Evolutionary conservation across 805 yeast species (phyloP).

Genomic region (Wickerhamiella shivajii): DNA sequence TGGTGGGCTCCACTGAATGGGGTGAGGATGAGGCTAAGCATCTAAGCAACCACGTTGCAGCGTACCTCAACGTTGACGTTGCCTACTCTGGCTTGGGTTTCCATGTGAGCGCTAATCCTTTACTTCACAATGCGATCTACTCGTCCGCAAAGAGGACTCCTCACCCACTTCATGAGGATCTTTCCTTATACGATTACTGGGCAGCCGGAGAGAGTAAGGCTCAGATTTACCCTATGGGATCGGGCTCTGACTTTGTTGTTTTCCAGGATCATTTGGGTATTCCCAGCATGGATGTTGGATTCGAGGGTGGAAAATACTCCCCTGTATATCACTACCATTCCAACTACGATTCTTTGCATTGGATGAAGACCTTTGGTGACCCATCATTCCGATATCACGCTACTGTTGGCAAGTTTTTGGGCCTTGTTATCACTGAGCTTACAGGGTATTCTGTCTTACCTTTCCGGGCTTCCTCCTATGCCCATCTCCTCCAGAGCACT

Average conservation of each 20-base stretch:
- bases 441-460: slow-evolving; percentile 35
- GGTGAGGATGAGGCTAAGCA: slow-evolving; percentile 43
- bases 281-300: slow-evolving; percentile 42
- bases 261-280: slow-evolving; percentile 30
- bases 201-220: slow-evolving; percentile 16
- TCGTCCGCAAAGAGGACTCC: slow-evolving; percentile 31
- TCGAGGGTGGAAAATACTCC: slow-evolving; percentile 31
- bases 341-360: slow-evolving; percentile 53
- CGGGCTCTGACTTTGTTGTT: slow-evolving; percentile 51
- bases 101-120: slow-evolving; percentile 42
- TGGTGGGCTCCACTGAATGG: slow-evolving; percentile 65
- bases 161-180: slow-evolving; percentile 29
- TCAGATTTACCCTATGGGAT: slow-evolving; percentile 38
- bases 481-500: slow-evolving; percentile 27
- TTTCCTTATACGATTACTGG: slow-evolving; percentile 26
- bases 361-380: slow-evolving; percentile 55
- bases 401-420: slow-evolving; percentile 38
- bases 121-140: slow-evolving; percentile 35
- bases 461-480: slow-evolving; percentile 31
- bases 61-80: slow-evolving; percentile 57
- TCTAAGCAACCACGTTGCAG: slow-evolving; percentile 39
- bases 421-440: slow-evolving; percentile 34
- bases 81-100: slow-evolving; percentile 44
- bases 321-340: slow-evolving; percentile 66
- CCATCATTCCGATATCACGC: slow-evolving; percentile 48